Conservation (phyloP, 169 alveolate species). For the Plasmodium gallinaceum region DNA sequence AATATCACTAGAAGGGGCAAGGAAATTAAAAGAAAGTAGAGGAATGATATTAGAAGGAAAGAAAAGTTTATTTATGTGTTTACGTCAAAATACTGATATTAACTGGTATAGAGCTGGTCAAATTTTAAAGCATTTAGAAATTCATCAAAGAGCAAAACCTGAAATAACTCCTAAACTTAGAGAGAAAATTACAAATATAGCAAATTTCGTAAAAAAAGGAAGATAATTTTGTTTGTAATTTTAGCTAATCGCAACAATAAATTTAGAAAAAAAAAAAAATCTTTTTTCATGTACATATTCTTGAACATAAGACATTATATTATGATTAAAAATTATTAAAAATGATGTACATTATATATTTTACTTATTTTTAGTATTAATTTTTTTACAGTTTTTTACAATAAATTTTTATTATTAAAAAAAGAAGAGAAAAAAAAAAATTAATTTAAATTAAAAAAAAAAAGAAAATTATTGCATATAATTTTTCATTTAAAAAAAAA, state of each 20-base stretch:
- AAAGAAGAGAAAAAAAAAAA: constrained; percentile 5
- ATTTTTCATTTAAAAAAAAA: background rate
- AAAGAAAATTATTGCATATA: background rate
- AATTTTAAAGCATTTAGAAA: constrained; percentile 84
- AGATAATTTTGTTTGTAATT: background rate
- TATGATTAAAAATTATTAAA: no score
- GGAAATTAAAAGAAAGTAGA: constrained; percentile 81
- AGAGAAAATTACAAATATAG: constrained; percentile 79
- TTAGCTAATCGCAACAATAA: no score
- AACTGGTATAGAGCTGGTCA: constrained; percentile 85
- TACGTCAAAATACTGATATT: constrained; percentile 83
- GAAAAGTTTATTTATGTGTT: constrained; percentile 82
- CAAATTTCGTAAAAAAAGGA: constrained; percentile 79
- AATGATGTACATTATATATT: no score
- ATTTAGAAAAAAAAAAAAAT: no score
- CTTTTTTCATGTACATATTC: no score
- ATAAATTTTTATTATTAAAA: no score
- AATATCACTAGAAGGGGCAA: constrained; percentile 80
- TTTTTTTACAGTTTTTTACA: no score
- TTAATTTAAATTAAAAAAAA: background rate
- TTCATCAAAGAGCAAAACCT: constrained; percentile 83
- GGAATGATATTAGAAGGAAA: constrained; percentile 85
- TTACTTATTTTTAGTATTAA: no score
- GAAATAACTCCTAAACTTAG: constrained; percentile 76
- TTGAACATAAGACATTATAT: no score